Percentiles rank a stretch among this genome's conserved stretches.
phyloP scores from a whole-genome alignment of 768 basidiomycete genomes.

The Naganishia kalamii region DNA sequence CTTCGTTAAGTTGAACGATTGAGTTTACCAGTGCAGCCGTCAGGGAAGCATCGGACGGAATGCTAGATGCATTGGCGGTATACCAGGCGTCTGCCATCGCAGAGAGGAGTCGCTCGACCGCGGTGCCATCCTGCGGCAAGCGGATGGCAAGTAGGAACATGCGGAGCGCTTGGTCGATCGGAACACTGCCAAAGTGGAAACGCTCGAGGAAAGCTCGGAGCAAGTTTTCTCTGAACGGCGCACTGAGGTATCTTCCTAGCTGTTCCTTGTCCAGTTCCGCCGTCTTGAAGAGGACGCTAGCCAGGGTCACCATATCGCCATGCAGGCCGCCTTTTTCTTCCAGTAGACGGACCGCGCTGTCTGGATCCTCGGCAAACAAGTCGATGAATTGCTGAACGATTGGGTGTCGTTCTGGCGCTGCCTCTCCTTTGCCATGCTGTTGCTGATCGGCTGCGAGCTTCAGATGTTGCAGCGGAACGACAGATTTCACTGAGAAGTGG shows the following conservation, averaged over 20 bases:
- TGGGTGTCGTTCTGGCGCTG: slow-evolving; percentile 50
- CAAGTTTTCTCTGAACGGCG: slow-evolving; percentile 64
- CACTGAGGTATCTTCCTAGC: slow-evolving; percentile 76
- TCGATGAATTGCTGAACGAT: slow-evolving; percentile 66
- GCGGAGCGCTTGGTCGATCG: slow-evolving; percentile 82
- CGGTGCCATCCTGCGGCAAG: slow-evolving; percentile 52
- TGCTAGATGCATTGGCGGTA: slow-evolving; percentile 70
- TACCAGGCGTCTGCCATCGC: slow-evolving; percentile 85
- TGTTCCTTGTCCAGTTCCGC: slow-evolving; percentile 72
- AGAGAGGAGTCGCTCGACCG: slow-evolving; percentile 67
- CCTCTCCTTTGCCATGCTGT: slow-evolving; percentile 29
- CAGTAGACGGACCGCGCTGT: slow-evolving; percentile 66
- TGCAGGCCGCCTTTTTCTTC: slow-evolving; percentile 56
- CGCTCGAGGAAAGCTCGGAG: slow-evolving; percentile 78
- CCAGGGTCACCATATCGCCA: slow-evolving; percentile 69
- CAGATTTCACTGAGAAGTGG: slow-evolving; percentile 80
- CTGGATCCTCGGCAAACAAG: slow-evolving; percentile 73
- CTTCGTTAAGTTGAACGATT: slow-evolving; percentile 71
- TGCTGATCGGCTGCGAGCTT: slow-evolving; percentile 34
- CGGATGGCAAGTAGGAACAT: slow-evolving; percentile 78
- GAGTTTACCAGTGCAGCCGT: slow-evolving; percentile 32
- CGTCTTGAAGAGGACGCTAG: slow-evolving; percentile 66
- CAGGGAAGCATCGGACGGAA: slow-evolving; percentile 59
- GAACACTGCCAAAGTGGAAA: slow-evolving; percentile 74
- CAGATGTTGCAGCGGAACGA: slow-evolving; percentile 60